These are phyloP conservation scores for Evansstolkia leycettana DNA, from an alignment of 495 filamentous ascomycete genomes.

Conservation along the genomic window DNA sequence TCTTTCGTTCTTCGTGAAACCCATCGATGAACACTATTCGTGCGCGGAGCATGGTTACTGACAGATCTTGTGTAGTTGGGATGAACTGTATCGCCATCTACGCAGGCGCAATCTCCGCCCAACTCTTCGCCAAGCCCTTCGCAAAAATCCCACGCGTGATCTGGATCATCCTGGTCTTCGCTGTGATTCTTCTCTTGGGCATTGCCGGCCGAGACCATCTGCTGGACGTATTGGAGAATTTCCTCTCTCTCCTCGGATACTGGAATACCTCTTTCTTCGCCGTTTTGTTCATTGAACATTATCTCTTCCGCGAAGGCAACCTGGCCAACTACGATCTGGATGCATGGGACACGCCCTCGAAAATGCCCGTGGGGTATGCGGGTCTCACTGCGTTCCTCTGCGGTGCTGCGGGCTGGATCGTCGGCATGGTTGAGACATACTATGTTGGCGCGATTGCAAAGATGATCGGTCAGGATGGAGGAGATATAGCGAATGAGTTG, in stretches of 20 bases:
- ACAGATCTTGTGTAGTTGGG: constrained; percentile 9
- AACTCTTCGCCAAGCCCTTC: constrained; percentile 28
- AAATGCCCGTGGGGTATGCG: constrained; percentile 19
- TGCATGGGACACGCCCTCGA: constrained; percentile 19
- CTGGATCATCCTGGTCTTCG: constrained; percentile 30
- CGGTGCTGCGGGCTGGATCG: constrained; percentile 22
- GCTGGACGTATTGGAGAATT: constrained; percentile 33
- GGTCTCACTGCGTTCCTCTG: constrained; percentile 18
- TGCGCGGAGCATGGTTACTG: neutral
- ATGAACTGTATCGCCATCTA: constrained; percentile 35
- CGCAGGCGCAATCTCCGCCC: constrained; percentile 24
- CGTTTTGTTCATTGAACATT: constrained; percentile 49
- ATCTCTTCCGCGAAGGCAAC: constrained; percentile 41
- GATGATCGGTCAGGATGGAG: constrained; percentile 33
- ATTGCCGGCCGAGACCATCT: constrained; percentile 29
- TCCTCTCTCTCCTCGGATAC: constrained; percentile 47
- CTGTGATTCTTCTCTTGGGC: constrained; percentile 24
- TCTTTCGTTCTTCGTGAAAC: too few species aligned
- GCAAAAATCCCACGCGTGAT: constrained; percentile 27
- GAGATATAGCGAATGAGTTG: constrained; percentile 47
- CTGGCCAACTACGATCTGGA: constrained; percentile 29
- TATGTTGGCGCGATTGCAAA: constrained; percentile 35
- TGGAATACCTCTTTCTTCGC: constrained; percentile 46
- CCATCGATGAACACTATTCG: too few species aligned
- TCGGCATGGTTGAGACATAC: constrained; percentile 29